Conservation (phyloP, 192 early-diverging fungal species). For the Gonapodya prolifera region DNA sequence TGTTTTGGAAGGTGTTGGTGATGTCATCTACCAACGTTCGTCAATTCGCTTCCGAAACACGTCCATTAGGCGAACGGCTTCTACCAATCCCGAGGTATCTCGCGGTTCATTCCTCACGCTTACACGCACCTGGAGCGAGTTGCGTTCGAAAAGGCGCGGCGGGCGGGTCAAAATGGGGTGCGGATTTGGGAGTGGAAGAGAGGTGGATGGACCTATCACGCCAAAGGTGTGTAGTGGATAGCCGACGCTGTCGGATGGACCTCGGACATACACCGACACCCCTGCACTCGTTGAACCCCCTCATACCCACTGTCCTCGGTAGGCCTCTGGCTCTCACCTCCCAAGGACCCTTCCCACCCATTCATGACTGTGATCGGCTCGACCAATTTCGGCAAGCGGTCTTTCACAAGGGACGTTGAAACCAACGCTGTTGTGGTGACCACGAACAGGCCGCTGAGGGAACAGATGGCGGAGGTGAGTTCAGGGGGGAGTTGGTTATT, state of each 20-base stretch:
- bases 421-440: slow-evolving; percentile 71
- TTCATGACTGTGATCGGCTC: slow-evolving; percentile 78
- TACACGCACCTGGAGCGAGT: slow-evolving; percentile 75
- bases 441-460: slow-evolving; percentile 31
- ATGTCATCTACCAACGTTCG: not conserved
- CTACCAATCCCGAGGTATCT: slow-evolving; percentile 69
- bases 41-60: not conserved
- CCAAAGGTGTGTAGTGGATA: slow-evolving; percentile 55
- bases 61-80: slow-evolving; percentile 79
- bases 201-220: slow-evolving; percentile 88
- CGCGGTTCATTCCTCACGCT: slow-evolving; percentile 73
- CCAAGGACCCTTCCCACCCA: slow-evolving; percentile 33
- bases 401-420: slow-evolving; percentile 83
- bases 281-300: not conserved
- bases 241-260: not conserved
- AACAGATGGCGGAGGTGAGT: slow-evolving; percentile 37
- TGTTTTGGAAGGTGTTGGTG: not conserved
- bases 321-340: slow-evolving; percentile 66
- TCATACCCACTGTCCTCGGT: not conserved
- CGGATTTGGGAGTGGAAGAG: slow-evolving; percentile 65
- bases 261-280: slow-evolving; percentile 1
- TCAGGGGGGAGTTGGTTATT: not conserved
- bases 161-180: slow-evolving; percentile 29
- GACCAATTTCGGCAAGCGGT: slow-evolving; percentile 85
- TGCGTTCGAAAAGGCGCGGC: slow-evolving; percentile 43